These are phyloP conservation scores for Chionographis japonica DNA, from an alignment of 106 monocot species.

Conservation along the genomic window DNA sequence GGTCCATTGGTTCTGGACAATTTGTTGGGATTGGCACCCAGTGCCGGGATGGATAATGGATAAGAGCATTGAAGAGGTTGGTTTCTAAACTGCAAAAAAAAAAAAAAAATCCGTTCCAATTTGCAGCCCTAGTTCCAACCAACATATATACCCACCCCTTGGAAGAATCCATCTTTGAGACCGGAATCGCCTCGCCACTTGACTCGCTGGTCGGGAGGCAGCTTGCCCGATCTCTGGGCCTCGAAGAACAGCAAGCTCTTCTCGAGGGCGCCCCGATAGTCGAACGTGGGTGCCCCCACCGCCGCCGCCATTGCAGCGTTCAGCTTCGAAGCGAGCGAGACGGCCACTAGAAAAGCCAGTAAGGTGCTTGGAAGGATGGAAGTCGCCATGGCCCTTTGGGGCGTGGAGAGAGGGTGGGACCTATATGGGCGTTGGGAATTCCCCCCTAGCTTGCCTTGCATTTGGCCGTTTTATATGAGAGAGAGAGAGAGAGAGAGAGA, in stretches of 20 bases:
- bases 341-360: neutral
- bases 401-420: too few species aligned
- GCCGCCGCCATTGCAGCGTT: neutral
- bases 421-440: too few species aligned
- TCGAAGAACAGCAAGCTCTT: slow-evolving; percentile 90
- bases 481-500: too few species aligned
- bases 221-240: slow-evolving; percentile 92
- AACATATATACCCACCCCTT: slow-evolving; percentile 32
- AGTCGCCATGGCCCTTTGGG: slow-evolving; percentile 24
- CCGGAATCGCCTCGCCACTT: slow-evolving; percentile 85
- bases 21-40: too few species aligned
- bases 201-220: slow-evolving; percentile 60
- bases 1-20: too few species aligned
- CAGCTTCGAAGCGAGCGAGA: neutral
- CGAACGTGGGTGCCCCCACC: neutral
- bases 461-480: too few species aligned
- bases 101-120: too few species aligned
- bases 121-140: too few species aligned
- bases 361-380: slow-evolving; percentile 11
- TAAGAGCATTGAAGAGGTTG: too few species aligned
- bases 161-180: slow-evolving; percentile 59
- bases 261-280: slow-evolving; percentile 68
- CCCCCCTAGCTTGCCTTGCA: too few species aligned
- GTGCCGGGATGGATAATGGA: too few species aligned
- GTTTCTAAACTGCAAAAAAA: too few species aligned